phyloP scores from a whole-genome alignment of 164 flowering plant genomes.

The Vitis amurensis region DNA sequence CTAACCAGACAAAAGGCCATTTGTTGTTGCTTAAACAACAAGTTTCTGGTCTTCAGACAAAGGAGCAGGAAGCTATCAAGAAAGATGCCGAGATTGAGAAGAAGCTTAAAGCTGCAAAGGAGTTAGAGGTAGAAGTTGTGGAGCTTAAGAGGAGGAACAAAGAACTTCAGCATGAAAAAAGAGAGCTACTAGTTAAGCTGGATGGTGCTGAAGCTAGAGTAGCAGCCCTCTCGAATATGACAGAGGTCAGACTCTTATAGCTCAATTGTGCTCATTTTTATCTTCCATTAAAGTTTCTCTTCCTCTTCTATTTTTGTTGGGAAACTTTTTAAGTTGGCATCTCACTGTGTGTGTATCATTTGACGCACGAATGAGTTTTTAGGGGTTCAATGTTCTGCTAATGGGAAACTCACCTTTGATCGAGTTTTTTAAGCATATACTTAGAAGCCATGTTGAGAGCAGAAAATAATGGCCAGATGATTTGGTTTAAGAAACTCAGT shows the following conservation, averaged over 20 bases:
- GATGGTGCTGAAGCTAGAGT: slow-evolving; percentile 76
- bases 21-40: slow-evolving; percentile 86
- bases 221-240: slow-evolving; percentile 68
- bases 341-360: background rate
- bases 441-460: background rate
- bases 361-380: background rate
- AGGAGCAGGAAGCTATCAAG: slow-evolving; percentile 81
- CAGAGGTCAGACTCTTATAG: slow-evolving; percentile 57
- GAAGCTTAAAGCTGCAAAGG: slow-evolving; percentile 79
- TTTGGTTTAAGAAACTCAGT: background rate
- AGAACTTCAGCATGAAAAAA: slow-evolving; percentile 92
- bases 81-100: slow-evolving; percentile 68
- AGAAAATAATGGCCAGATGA: background rate
- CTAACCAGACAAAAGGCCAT: slow-evolving; percentile 90
- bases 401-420: background rate
- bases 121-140: slow-evolving; percentile 75
- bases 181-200: slow-evolving; percentile 74
- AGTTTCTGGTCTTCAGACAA: slow-evolving; percentile 70
- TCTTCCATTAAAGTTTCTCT: background rate
- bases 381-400: background rate
- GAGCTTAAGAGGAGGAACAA: slow-evolving; percentile 88
- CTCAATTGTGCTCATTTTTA: background rate
- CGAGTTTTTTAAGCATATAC: background rate
- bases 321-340: background rate
- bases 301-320: background rate